phyloP scores from a whole-genome alignment of 2,329 filamentous ascomycete genomes.

The Aspergillus uvarum region DNA sequence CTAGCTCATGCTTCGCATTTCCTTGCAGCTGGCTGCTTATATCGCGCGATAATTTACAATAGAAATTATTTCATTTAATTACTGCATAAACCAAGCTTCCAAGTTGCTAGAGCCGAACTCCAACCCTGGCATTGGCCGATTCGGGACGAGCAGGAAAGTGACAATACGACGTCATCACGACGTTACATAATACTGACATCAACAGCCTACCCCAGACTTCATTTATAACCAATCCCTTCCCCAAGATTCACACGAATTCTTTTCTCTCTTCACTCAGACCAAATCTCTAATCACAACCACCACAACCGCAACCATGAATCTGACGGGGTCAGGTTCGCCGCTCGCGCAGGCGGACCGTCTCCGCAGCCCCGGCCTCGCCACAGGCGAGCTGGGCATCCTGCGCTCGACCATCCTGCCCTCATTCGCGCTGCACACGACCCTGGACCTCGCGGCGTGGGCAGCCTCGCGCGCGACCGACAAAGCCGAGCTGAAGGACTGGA shows the following conservation, averaged over 20 bases:
- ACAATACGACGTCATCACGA: conserved; percentile 3
- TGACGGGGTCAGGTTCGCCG: not conserved
- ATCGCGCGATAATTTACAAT: not conserved
- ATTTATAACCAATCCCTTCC: conserved; percentile 1
- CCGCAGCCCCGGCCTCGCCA: conserved; percentile 5
- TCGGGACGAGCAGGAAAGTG: not conserved
- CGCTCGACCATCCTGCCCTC: conserved; percentile 56
- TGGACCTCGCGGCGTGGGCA: conserved; percentile 54
- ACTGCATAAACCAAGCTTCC: too few relatives aligned
- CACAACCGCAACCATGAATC: not conserved
- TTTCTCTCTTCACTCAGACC: not conserved
- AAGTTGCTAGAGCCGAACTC: not conserved
- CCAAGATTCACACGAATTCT: not conserved
- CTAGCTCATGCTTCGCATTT: not conserved
- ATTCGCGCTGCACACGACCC: conserved; percentile 53
- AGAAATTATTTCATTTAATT: too few relatives aligned
- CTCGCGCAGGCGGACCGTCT: not conserved
- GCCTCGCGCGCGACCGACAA: conserved; percentile 53
- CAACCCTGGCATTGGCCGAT: not conserved
- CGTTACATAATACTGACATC: conserved; percentile 25
- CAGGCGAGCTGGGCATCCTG: conserved; percentile 51
- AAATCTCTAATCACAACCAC: not conserved
- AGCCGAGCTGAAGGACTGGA: conserved; percentile 61
- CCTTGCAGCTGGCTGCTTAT: not conserved
- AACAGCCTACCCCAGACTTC: conserved; percentile 1